Base-by-base conservation (phyloP, 768 basidiomycete species). In the Leccinellum albellum region DNA sequence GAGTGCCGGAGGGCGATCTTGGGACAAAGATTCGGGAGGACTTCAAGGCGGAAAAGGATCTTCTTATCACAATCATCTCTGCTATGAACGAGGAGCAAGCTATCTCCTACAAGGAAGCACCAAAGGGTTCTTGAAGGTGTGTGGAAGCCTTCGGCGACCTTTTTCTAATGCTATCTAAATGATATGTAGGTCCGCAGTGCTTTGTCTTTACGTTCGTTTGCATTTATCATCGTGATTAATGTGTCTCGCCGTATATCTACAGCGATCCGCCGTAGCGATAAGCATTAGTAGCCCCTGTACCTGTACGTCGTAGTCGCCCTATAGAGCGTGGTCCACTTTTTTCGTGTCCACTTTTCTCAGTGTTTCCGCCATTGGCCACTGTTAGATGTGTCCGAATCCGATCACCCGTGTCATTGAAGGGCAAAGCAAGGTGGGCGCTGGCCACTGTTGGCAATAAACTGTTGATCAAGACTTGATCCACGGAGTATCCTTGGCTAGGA, bases 1-100 rank as follows among this genome's bases (percentile, higher is more conserved):
- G 86, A 72, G 75, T 98, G 61, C 97, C 96, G 29, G 96, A 98
- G 60, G 76, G 83, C 55, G 86, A 91, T 6, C 62, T 98, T 48
- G 97, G 97, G 61, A 74, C 76, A 54, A 73, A 87, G 52, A 94
- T 98, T 64, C 57, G 78, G 66, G 28, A 49, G 5, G 86, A 67
- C 24, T 98, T 97, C 69, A 91, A 97, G 0, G 86, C 79, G 0
- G 93, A 89, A 74, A 92, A 93, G 76, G 94, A 95, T 58, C 78
- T 95, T 61, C 77, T 91, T 57, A 85, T 95, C 74, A 94, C 91
- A 65, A 85, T 94, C 70, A 78, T 94, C 72, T 76, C 81, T 64
- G 89, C 96, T 69, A 98, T 98, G 95, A 82, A 80, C 60, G 94
- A 98, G 77, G 94, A 97, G 78, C 87, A 88, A 80, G 86, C 89